These are phyloP conservation scores for Phialemonium atrogriseum DNA, from an alignment of 2,329 filamentous ascomycete species.

Conservation along the genomic window DNA sequence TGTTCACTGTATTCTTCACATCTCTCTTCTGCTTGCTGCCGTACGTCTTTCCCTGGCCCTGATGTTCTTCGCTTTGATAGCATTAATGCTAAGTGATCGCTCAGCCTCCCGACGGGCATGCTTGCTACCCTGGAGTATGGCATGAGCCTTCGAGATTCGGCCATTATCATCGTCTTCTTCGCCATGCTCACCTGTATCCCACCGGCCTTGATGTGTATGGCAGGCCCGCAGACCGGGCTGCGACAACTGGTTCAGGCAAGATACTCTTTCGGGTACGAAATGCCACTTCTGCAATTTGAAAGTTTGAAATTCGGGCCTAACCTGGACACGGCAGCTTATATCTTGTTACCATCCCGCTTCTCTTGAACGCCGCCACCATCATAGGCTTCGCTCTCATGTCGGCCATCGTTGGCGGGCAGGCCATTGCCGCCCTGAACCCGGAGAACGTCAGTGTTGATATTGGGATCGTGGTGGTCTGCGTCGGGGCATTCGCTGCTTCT, in stretches of 20 bases:
- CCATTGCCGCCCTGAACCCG: constrained; percentile 37
- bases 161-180: constrained; percentile 53
- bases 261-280: constrained; percentile 50
- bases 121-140: constrained; percentile 46
- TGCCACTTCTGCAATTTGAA: constrained; percentile 6
- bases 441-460: constrained; percentile 40
- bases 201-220: constrained; percentile 46
- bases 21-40: constrained; percentile 48
- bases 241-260: constrained; percentile 53
- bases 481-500: constrained; percentile 44
- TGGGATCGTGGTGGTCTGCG: constrained; percentile 47
- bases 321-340: constrained; percentile 29
- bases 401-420: constrained; percentile 47
- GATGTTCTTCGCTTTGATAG: neutral
- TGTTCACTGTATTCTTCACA: constrained; percentile 55
- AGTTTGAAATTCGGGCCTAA: constrained; percentile 1
- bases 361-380: constrained; percentile 48
- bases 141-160: constrained; percentile 44
- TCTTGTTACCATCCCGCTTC: constrained; percentile 39
- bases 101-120: constrained; percentile 49
- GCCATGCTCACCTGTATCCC: constrained; percentile 42
- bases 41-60: constrained; percentile 29
- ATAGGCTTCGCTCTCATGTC: constrained; percentile 50
- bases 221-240: constrained; percentile 48
- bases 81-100: constrained; percentile 2